Conservation (phyloP, 129 eudicot species). For the Lactuca saligna region DNA sequence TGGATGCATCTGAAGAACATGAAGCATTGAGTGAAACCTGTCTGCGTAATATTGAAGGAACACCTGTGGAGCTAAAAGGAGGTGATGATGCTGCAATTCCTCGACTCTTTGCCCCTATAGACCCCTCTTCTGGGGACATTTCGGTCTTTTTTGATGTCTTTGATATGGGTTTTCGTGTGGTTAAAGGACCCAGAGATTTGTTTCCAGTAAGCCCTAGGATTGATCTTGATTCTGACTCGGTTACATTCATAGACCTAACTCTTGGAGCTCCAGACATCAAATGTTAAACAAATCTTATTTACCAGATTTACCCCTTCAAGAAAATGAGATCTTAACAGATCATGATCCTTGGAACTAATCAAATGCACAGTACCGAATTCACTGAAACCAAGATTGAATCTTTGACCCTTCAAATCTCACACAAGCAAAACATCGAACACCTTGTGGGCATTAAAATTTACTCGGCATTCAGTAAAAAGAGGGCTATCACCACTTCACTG, state of each 20-base stretch:
- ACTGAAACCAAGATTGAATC: constrained; percentile 23
- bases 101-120: constrained; percentile 31
- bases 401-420: constrained; percentile 28
- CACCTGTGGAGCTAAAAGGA: constrained; percentile 39
- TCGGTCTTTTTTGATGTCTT: constrained; percentile 39
- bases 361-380: constrained; percentile 4
- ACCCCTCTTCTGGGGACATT: constrained; percentile 40
- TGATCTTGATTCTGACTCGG: constrained; percentile 46
- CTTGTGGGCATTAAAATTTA: constrained; percentile 23
- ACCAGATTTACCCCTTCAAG: constrained; percentile 1
- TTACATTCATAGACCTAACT: constrained; percentile 47
- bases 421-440: constrained; percentile 18
- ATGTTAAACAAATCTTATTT: constrained; percentile 1
- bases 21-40: constrained; percentile 54
- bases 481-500: constrained; percentile 6
- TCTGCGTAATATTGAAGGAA: constrained; percentile 50
- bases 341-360: constrained; percentile 3
- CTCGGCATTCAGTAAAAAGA: background rate
- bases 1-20: constrained; percentile 65
- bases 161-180: constrained; percentile 29
- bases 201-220: constrained; percentile 43
- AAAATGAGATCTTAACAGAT: background rate
- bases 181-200: constrained; percentile 29
- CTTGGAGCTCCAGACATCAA: constrained; percentile 52
- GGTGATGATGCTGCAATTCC: constrained; percentile 34